A percentile compares a stretch with the other conserved stretches of the same genome.
These are phyloP conservation scores for Cercospora canescens DNA, from an alignment of 2,329 filamentous ascomycete species.

Conservation along the genomic window DNA sequence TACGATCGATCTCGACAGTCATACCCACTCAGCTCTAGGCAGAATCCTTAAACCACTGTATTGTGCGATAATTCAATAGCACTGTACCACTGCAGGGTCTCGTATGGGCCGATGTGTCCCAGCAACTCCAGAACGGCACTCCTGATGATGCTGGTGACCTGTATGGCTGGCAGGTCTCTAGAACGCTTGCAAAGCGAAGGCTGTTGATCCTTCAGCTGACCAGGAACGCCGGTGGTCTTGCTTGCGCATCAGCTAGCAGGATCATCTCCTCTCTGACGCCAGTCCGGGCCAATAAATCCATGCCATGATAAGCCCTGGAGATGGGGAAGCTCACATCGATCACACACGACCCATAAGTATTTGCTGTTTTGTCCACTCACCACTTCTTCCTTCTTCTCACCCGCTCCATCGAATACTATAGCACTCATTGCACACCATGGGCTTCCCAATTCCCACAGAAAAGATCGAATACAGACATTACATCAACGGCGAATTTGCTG, in stretches of 20 bases:
- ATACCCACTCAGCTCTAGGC: neutral
- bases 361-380: neutral
- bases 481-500: constrained; percentile 54
- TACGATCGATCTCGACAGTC: neutral
- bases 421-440: constrained; percentile 12
- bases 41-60: neutral
- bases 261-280: neutral
- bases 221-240: neutral
- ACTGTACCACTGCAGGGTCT: neutral
- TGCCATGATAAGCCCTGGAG: neutral
- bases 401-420: neutral
- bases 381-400: neutral
- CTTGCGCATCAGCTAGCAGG: neutral
- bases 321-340: neutral
- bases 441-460: constrained; percentile 24
- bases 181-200: neutral
- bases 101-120: neutral
- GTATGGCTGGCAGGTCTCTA: neutral
- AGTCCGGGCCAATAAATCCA: neutral
- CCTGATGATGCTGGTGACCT: neutral
- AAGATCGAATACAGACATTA: constrained; percentile 46
- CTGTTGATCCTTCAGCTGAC: neutral
- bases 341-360: neutral
- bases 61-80: neutral
- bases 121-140: neutral